phyloP scores from a whole-genome alignment of 257 asterid genomes.

The Forsythia viridissima region DNA sequence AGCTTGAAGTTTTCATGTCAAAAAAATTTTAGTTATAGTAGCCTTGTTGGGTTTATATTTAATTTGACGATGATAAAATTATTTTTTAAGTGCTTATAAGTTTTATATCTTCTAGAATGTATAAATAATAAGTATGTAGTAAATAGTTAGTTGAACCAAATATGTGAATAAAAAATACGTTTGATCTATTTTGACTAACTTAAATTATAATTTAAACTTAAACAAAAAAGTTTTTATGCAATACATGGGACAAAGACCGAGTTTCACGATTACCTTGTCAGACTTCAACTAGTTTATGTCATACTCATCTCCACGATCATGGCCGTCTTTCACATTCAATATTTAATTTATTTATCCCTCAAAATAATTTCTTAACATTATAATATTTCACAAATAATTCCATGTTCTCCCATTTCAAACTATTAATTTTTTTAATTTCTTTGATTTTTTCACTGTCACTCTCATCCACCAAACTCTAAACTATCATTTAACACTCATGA shows the following conservation, averaged over 20 bases:
- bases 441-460: neutral
- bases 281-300: slow-evolving; percentile 23
- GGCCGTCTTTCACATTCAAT: slow-evolving; percentile 29
- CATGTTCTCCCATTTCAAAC: slow-evolving; percentile 47
- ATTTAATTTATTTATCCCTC: slow-evolving; percentile 29
- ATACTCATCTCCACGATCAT: slow-evolving; percentile 44
- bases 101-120: no score
- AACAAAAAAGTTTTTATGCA: neutral
- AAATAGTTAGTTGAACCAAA: no score
- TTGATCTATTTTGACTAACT: no score
- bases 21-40: no score
- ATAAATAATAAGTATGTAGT: no score
- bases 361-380: slow-evolving; percentile 11
- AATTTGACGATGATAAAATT: no score
- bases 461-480: slow-evolving; percentile 19
- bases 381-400: slow-evolving; percentile 22
- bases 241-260: slow-evolving; percentile 35
- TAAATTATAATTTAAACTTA: no score
- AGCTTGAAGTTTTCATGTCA: no score
- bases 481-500: slow-evolving; percentile 25
- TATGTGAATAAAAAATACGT: no score
- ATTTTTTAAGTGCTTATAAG: no score
- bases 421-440: neutral
- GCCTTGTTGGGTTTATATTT: no score
- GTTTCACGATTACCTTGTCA: slow-evolving; percentile 42